Evolutionary conservation across 371 early-diverging fungal genomes (phyloP), one percentile per base, ranked within the genome.

Genomic region (Circinella umbellata): DNA sequence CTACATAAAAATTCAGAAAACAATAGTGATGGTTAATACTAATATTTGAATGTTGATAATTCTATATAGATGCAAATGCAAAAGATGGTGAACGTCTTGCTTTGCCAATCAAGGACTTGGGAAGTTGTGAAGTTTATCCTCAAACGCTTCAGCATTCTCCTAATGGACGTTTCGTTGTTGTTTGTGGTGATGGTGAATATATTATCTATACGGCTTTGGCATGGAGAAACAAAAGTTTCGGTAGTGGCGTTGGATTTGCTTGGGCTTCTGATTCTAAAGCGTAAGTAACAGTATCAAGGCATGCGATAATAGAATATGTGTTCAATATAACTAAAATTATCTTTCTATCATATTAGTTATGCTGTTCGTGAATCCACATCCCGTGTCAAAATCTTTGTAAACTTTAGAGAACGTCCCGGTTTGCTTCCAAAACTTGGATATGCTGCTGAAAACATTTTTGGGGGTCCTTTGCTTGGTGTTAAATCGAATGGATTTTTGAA

Each of bases 141-240:
- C 95, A 97, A 76, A 92, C 92, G 6, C 81, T 99, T n/a, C 91
- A 95, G 81, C 99, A 99, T 82, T 93, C 94, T 60, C 99, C 99
- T 20, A 99, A 98, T 76, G 98, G 98, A 48, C 93, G 97, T 49
- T 99, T 99, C 82, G 98, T 96, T 17, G 98, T 96, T 14, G 99
- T 98, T 11, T 97, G 98, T 73, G 99, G 99, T 55, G 99, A 99
- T 75, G 98, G 98, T 51, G 99, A 99, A 84, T 99, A 96, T 78
- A 98, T 98, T 72, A 97, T 99, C 71, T 99, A 99, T 83, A 99
- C 99, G 10, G 98, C 99, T 14, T 87, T 99, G 47, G 97, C 98
- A 1, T 99, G 99, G 99, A 89, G 99, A 79, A 99, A 98, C 89
- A 99, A 99, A 90, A 91, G 93, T 70, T 99, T 97, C 77, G 99